Base-by-base conservation (phyloP, 352 stramenopile species). In the Globisporangium irregulare region DNA sequence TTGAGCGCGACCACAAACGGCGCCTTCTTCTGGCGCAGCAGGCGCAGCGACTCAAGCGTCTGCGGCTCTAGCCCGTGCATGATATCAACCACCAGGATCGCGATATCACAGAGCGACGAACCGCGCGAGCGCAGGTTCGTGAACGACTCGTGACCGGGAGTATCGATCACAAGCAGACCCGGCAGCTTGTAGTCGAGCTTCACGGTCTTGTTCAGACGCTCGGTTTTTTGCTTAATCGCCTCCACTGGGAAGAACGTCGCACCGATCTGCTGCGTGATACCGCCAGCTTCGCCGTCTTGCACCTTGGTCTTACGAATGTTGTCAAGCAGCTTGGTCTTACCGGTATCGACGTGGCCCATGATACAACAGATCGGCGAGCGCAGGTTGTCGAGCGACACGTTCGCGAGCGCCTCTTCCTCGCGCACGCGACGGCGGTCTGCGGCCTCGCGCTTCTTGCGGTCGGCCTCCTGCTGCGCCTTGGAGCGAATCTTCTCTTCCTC, bases 311-410 rank as follows among this genome's bases (percentile, higher is more conserved):
- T 93, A 41, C 98, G 91, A 68, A 99, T 99, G 75, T 99, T 99
- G 80, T 99, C 98, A n/a, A 99, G 79, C 63, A 99, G 75, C 79
- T 99, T 99, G 43, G 98, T 99, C 81, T 99, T 99, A 72, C 98
- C 94, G 14, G 94, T 98, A 75, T 98, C 95, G 75, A 98, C 95
- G 80, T 98, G 95, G n/a, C 95, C 98, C 97, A 99, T 99, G 74
- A 99, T 99, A 77, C 97, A 98, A 59, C 97, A 98, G 77, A 99
- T 99, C n/a, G 98, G 98, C 62, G 94, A 99, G 43, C 98, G 95
- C 32, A 99, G 81, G 76, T 99, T 95, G 74, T 99, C 94, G 6
- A 84, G 71, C 14, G 92, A 96, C 9, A 98, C 90, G 58, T 94
- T 97, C 9, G 86, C 93, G 36, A 87, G 77, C 20, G 91, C 92